These are phyloP conservation scores for Pseudogymnoascus pannorum DNA, from an alignment of 2,329 filamentous ascomycete species.

Conservation along the genomic window DNA sequence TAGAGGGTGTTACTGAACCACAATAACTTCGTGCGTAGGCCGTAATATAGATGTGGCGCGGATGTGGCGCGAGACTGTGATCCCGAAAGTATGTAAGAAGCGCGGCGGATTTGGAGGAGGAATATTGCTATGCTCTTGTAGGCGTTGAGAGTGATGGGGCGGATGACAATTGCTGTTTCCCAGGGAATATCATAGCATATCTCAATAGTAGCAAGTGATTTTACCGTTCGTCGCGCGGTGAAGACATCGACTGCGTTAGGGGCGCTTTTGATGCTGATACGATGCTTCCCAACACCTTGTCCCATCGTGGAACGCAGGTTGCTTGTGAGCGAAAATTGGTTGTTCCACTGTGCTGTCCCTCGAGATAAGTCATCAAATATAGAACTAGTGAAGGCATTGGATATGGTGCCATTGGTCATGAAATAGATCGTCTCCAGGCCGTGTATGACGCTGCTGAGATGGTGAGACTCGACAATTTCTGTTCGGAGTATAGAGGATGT, in stretches of 20 bases:
- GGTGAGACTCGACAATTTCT: constrained; percentile 62
- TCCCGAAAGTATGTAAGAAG: constrained; percentile 57
- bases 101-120: constrained; percentile 69
- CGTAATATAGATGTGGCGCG: constrained; percentile 46
- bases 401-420: constrained; percentile 63
- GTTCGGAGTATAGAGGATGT: constrained; percentile 59
- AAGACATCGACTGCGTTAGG: constrained; percentile 36
- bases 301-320: constrained; percentile 66
- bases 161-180: constrained; percentile 66
- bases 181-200: constrained; percentile 62
- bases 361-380: constrained; percentile 71
- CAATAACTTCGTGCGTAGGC: constrained; percentile 60
- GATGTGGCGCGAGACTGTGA: constrained; percentile 37
- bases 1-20: constrained; percentile 73
- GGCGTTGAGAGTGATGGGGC: constrained; percentile 50
- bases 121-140: constrained; percentile 72
- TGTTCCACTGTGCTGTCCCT: constrained; percentile 58
- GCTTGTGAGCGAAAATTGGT: constrained; percentile 74
- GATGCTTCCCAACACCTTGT: constrained; percentile 48
- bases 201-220: constrained; percentile 53
- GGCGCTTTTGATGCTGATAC: constrained; percentile 52
- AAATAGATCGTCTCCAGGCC: constrained; percentile 69
- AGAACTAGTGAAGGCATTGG: constrained; percentile 56
- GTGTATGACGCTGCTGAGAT: constrained; percentile 56
- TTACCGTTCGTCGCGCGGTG: constrained; percentile 50